Evolutionary conservation across 768 basidiomycete species (phyloP), one percentile per base, ranked within the genome.

Genomic region (Lyophyllum shimeji): DNA sequence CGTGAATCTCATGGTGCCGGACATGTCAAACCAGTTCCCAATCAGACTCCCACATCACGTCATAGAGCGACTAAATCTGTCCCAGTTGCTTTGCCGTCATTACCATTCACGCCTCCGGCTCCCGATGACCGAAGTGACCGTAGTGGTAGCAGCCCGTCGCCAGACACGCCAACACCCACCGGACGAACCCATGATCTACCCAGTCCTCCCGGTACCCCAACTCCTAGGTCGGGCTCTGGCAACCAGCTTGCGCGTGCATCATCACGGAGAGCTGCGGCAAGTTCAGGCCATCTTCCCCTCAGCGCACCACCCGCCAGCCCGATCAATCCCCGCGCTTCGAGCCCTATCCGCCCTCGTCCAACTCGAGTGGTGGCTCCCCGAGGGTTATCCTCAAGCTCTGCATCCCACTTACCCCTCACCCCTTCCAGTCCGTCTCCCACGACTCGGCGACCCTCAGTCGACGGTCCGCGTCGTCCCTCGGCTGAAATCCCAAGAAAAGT

Each of bases 371-470:
- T 74, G 13, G 76, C 77, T 25, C 76, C 76, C 37, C 76, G 79
- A 56, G 76, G 77, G 25, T 62, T 78, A 18, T 66, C 74, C 6
- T 82, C 85, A 1, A 62, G 76, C 5, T 84, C 85, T 3, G 68
- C 80, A 2, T 77, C 82, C 1, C 78, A 82, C 60, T 70, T 83
- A 49, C 79, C 81, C n/a, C 68, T 79, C 8, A 67, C 77, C 12
- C 66, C 71, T 44, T 69, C 71, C 13, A 72, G 59, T 56, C 70
- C 54, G 56, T 70, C 61, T 37, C 68, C 60, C 62, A 74, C 62
- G 6, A 63, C 72, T 33, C 70, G 72, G 34, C 68, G 72, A 50
- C 63, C 76, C 23, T 77, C 78, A 18, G 49, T 73, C 18, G 82
- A 80, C 55, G 60, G 60, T 24, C 57, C 63, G 3, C 71, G 72